A percentile compares a stretch with the other conserved stretches of the same genome.
These are phyloP conservation scores for Hypomyces perniciosus DNA, from an alignment of 2,329 filamentous ascomycete species.

Conservation along the genomic window DNA sequence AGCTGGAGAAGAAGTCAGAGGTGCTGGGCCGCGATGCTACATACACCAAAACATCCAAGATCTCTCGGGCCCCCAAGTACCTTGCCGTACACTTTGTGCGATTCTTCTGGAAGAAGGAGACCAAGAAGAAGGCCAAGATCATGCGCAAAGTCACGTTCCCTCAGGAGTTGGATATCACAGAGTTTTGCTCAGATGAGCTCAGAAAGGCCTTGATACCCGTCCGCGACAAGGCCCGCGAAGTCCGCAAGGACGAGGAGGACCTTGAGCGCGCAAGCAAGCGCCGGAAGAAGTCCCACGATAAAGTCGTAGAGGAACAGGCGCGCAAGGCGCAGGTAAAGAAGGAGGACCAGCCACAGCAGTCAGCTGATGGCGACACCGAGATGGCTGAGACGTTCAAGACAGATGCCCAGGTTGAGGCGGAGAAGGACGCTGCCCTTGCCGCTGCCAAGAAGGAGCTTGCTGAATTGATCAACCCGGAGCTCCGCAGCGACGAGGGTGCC, in stretches of 20 bases:
- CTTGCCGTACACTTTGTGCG: constrained; percentile 95
- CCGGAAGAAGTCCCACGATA: constrained; percentile 62
- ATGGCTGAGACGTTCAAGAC: constrained; percentile 84
- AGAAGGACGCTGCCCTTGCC: constrained; percentile 68
- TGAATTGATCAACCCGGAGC: constrained; percentile 65
- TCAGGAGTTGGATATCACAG: constrained; percentile 83
- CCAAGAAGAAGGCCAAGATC: constrained; percentile 98
- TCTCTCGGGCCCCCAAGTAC: constrained; percentile 88
- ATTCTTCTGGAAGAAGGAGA: constrained; percentile 95
- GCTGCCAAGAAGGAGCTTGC: constrained; percentile 84
- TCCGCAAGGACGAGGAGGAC: constrained; percentile 92
- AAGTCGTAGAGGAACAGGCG: constrained; percentile 43
- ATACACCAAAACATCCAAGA: constrained; percentile 88
- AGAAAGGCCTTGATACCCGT: constrained; percentile 79
- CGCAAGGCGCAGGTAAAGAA: constrained; percentile 41
- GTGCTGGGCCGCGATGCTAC: constrained; percentile 69
- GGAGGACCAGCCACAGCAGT: constrained; percentile 27
- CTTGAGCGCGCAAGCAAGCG: constrained; percentile 87
- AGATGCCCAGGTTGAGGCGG: constrained; percentile 85
- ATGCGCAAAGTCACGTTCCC: constrained; percentile 98
- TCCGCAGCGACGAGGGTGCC: constrained; percentile 70
- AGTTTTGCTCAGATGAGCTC: constrained; percentile 91
- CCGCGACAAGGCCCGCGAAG: constrained; percentile 91
- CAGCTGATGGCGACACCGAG: constrained; percentile 58
- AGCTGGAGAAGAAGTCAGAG: constrained; percentile 84